Percentiles rank a stretch among this genome's conserved stretches.
These are phyloP conservation scores for Candida namnaoensis DNA, from an alignment of 805 yeast species.

Conservation along the genomic window DNA sequence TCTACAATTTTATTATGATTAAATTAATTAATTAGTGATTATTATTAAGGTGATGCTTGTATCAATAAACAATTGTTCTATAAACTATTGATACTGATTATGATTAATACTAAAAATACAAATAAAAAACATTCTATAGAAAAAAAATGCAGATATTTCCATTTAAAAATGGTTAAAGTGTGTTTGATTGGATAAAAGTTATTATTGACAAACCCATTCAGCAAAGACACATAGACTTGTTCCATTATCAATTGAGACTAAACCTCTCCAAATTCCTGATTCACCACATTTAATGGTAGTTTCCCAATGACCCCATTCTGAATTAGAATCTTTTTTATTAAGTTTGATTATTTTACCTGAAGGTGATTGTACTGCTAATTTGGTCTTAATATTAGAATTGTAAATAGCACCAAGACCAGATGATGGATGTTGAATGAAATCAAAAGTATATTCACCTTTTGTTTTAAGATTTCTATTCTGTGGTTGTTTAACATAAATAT, in stretches of 20 bases:
- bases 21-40: too few species aligned
- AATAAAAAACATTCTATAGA: neutral
- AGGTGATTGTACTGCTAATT: slow-evolving; percentile 75
- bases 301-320: slow-evolving; percentile 50
- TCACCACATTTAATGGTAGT: slow-evolving; percentile 57
- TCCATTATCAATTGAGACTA: slow-evolving; percentile 71
- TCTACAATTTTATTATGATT: too few species aligned
- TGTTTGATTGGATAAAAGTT: too few species aligned
- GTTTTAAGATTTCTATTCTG: slow-evolving; percentile 56
- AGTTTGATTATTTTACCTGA: slow-evolving; percentile 68
- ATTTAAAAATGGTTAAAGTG: too few species aligned
- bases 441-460: slow-evolving; percentile 58
- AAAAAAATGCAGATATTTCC: neutral
- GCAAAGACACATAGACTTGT: slow-evolving; percentile 83
- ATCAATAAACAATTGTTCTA: too few species aligned
- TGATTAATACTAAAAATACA: too few species aligned
- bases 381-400: slow-evolving; percentile 26
- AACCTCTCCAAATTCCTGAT: slow-evolving; percentile 74
- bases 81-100: too few species aligned
- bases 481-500: slow-evolving; percentile 78
- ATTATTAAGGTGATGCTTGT: too few species aligned
- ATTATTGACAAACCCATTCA: slow-evolving; percentile 67
- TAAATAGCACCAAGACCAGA: slow-evolving; percentile 5
- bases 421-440: slow-evolving; percentile 41
- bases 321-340: slow-evolving; percentile 35